Conservation (phyloP, 2,329 filamentous ascomycete genomes). For the Mycosphaerella sp. region DNA sequence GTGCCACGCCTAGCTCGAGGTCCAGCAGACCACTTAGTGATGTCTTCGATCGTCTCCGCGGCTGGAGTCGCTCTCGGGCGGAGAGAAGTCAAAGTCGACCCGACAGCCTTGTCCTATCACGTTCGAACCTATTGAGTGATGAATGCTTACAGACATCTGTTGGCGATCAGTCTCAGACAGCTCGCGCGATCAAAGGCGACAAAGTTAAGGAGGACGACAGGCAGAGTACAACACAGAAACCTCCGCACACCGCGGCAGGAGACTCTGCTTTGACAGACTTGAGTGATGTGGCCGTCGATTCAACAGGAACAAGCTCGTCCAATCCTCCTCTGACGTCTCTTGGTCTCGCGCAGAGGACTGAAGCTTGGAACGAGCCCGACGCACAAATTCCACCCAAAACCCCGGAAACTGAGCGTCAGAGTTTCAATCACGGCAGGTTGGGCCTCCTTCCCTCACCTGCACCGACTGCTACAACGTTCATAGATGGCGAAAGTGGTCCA, state of each 20-base stretch:
- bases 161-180: background rate
- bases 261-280: slow-evolving; percentile 13
- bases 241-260: background rate
- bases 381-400: slow-evolving; percentile 18
- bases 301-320: background rate
- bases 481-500: slow-evolving; percentile 10
- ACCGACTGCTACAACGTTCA: slow-evolving; percentile 17
- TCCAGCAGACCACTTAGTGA: slow-evolving; percentile 16
- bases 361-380: slow-evolving; percentile 25
- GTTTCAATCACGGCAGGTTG: slow-evolving; percentile 15
- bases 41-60: slow-evolving; percentile 15
- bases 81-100: slow-evolving; percentile 17
- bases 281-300: slow-evolving; percentile 13
- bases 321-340: background rate
- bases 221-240: background rate
- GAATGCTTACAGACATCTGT: background rate
- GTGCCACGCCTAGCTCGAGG: slow-evolving; percentile 8
- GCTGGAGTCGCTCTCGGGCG: slow-evolving; percentile 12
- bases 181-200: background rate
- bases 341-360: slow-evolving; percentile 11
- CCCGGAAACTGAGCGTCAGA: slow-evolving; percentile 2
- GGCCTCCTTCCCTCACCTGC: slow-evolving; percentile 30
- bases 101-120: slow-evolving; percentile 13
- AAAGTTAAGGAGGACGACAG: background rate
- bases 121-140: slow-evolving; percentile 10